Evolutionary conservation across 2,329 filamentous ascomycete species (phyloP).

Genomic region (Colletotrichum musicola): DNA sequence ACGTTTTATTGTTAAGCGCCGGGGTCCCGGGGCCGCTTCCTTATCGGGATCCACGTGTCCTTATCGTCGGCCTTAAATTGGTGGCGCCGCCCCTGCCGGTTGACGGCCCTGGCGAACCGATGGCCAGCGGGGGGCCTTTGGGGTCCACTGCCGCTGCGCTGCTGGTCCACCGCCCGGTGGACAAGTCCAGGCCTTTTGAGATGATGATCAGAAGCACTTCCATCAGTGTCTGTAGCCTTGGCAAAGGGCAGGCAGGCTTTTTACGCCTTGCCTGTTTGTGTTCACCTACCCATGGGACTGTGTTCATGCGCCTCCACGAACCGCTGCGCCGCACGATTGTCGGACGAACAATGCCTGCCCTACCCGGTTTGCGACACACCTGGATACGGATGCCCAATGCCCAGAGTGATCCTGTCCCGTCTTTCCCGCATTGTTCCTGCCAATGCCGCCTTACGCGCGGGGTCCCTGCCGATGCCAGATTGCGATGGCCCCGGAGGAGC

Average conservation of each 20-base stretch:
- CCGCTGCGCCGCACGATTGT: neutral
- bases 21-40: neutral
- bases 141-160: conserved; percentile 11
- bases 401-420: neutral
- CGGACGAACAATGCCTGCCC: neutral
- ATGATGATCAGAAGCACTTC: no score
- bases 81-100: conserved; percentile 19
- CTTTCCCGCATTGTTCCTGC: neutral
- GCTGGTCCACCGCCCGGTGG: conserved; percentile 4
- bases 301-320: neutral
- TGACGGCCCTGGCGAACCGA: conserved; percentile 30
- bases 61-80: conserved; percentile 26
- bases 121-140: neutral
- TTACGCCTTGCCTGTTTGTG: neutral
- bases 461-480: neutral
- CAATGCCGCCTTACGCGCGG: conserved; percentile 8
- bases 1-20: conserved; percentile 20
- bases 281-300: neutral
- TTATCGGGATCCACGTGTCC: conserved; percentile 39
- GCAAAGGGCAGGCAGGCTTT: neutral
- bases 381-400: neutral
- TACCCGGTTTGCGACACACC: neutral
- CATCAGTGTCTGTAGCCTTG: neutral
- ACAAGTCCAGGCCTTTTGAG: neutral
- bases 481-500: neutral